A percentile compares a stretch with the other conserved stretches of the same genome.
Conservation (phyloP, 345 rosid species). For the Anastatica hierochuntica region DNA sequence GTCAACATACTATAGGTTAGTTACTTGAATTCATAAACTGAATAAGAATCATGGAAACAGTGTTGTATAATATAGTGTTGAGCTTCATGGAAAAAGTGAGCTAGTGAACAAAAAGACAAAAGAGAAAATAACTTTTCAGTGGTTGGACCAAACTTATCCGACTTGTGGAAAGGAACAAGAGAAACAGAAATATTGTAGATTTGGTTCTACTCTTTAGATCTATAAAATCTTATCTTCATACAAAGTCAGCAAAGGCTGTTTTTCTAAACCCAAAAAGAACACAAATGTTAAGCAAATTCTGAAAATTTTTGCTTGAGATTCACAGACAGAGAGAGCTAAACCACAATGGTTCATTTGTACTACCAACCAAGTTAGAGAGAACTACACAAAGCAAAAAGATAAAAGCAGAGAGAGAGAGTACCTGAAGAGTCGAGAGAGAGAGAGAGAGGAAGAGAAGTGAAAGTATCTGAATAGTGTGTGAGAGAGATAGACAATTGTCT, state of each 20-base stretch:
- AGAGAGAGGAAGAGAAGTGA: constrained; percentile 15
- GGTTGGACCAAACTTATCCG: not conserved
- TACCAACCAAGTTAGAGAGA: not conserved
- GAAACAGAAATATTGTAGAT: not conserved
- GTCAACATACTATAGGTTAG: not conserved
- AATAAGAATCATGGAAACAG: too few relatives aligned
- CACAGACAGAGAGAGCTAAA: not conserved
- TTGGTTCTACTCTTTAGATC: constrained; percentile 18
- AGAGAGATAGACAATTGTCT: not conserved
- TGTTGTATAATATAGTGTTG: not conserved
- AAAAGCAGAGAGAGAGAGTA: constrained; percentile 6
- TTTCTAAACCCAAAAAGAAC: not conserved
- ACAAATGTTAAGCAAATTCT: not conserved
- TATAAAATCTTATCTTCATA: constrained; percentile 5
- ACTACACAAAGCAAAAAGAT: constrained; percentile 3
- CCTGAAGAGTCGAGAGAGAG: constrained; percentile 18
- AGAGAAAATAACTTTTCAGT: not conserved
- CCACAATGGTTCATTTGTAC: not conserved
- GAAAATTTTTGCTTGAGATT: not conserved
- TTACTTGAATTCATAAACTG: too few relatives aligned
- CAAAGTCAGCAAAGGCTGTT: constrained; percentile 1
- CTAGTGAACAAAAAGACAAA: constrained; percentile 1
- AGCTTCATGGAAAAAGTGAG: not conserved
- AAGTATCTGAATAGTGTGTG: not conserved
- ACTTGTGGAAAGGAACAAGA: not conserved